Evolutionary conservation across 495 filamentous ascomycete species (phyloP), one percentile per base, ranked within the genome.

Genomic region (Penicillium paradoxum): DNA sequence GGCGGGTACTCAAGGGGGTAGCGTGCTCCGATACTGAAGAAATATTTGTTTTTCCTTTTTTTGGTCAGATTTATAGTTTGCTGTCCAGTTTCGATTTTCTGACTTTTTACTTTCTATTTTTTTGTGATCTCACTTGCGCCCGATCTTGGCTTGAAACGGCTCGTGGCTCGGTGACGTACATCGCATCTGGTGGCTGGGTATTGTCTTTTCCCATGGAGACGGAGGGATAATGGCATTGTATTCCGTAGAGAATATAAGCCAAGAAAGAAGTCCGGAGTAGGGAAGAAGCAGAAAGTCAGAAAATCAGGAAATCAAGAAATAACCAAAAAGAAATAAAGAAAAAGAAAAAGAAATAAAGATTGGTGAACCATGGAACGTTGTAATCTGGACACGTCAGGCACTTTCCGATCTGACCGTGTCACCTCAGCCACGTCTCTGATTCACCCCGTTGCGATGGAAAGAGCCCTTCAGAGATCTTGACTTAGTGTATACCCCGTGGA

Each of bases 1-100:
- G 47, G 43, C 27, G 11, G 39, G 33, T 56, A 42, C 54, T 59
- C 29, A 56, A 63, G 57, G 17, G 33, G 54, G 50, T 53, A 63
- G 27, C 24, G 33, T 40, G 34, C 36, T 33, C 55, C 51, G 45
- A 54, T 25, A 44, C 34, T 21, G 49, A 58, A 49, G 38, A 32
- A 47, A n/a, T 22, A 14, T 51, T 39, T 25, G 4, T 30, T 51
- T 38, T 40, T 45, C 19, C 25, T 45, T 44, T 45, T 54, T 53
- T 45, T 53, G 7, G 7, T 45, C 41, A 21, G 37, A 18, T 36
- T 17, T 34, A 45, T 22, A 30, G 39, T 43, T 36, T 49, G 11
- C 14, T n/a, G n/a, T n/a, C n/a, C n/a, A n/a, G n/a, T n/a, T n/a
- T n/a, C n/a, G n/a, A n/a, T n/a, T n/a, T n/a, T n/a, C n/a, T 0